Conservation (phyloP, 495 filamentous ascomycete species). For the Penicillium chermesinum region DNA sequence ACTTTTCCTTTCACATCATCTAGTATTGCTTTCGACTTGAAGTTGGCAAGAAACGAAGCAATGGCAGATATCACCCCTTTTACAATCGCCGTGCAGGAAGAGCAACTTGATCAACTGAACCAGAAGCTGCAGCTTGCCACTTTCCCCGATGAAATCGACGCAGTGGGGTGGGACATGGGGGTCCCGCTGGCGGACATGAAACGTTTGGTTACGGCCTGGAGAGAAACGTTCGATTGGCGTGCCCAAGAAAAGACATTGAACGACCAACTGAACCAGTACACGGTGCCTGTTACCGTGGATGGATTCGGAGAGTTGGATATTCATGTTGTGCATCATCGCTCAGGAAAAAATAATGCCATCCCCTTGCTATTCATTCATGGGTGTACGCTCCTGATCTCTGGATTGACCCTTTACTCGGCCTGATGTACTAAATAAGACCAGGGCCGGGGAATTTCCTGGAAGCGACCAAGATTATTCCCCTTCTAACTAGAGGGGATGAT, state of each 20-base stretch:
- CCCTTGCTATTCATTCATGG: slow-evolving; percentile 60
- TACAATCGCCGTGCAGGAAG: slow-evolving; percentile 38
- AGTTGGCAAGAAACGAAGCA: not conserved
- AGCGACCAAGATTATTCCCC: slow-evolving; percentile 55
- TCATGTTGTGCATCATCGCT: slow-evolving; percentile 51
- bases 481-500: slow-evolving; percentile 43
- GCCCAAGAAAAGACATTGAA: slow-evolving; percentile 38
- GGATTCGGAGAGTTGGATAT: slow-evolving; percentile 42
- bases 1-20: not conserved
- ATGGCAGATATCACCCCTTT: slow-evolving; percentile 23
- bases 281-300: slow-evolving; percentile 25
- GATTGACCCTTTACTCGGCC: not conserved
- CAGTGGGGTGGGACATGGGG: slow-evolving; percentile 44
- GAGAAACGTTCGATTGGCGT: slow-evolving; percentile 46
- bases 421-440: slow-evolving; percentile 13
- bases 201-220: slow-evolving; percentile 41
- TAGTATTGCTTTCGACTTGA: not conserved
- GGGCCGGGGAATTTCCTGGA: slow-evolving; percentile 69
- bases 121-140: slow-evolving; percentile 37
- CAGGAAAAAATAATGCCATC: slow-evolving; percentile 42
- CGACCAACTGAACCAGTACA: slow-evolving; percentile 35
- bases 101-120: slow-evolving; percentile 32
- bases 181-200: slow-evolving; percentile 45
- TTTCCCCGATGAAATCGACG: slow-evolving; percentile 45
- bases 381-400: slow-evolving; percentile 34